Conservation (phyloP, 108 stramenopile species). For the Skeletonema tropicum region DNA sequence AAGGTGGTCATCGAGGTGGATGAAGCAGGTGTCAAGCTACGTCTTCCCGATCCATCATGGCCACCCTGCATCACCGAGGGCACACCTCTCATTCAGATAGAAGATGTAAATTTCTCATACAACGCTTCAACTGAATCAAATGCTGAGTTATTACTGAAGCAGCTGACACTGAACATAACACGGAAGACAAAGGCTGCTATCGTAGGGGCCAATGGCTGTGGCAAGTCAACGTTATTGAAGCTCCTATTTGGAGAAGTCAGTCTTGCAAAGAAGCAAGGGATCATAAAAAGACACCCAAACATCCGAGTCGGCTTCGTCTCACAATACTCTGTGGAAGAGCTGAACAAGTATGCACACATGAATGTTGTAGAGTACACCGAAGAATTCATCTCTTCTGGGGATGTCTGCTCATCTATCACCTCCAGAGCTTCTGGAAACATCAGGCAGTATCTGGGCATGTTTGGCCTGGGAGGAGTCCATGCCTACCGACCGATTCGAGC, state of each 20-base stretch:
- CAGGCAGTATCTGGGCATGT: conserved; percentile 86
- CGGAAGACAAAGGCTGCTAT: conserved; percentile 87
- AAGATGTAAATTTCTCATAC: conserved; percentile 86
- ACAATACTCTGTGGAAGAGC: conserved; percentile 89
- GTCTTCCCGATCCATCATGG: conserved; percentile 77
- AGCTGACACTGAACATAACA: conserved; percentile 87
- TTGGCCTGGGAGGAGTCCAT: conserved; percentile 87
- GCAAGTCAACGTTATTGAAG: conserved; percentile 88
- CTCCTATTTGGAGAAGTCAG: conserved; percentile 71
- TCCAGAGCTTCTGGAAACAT: conserved; percentile 57
- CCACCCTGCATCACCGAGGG: conserved; percentile 84
- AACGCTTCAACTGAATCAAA: conserved; percentile 1
- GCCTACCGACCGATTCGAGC: conserved; percentile 73
- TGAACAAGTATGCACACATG: conserved; percentile 76
- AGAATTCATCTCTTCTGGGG: conserved; percentile 41
- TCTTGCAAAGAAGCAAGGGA: conserved; percentile 91
- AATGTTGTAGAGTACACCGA: conserved; percentile 74
- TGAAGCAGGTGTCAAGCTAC: conserved; percentile 71
- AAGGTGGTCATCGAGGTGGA: conserved; percentile 67
- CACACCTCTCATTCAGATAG: conserved; percentile 75
- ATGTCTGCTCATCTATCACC: conserved; percentile 37
- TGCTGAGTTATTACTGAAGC: conserved; percentile 60
- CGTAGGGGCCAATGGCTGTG: conserved; percentile 86
- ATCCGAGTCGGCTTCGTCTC: conserved; percentile 87
- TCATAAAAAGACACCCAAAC: conserved; percentile 90